phyloP scores from a whole-genome alignment of 805 yeast species.

The Yueomyces sp. region DNA sequence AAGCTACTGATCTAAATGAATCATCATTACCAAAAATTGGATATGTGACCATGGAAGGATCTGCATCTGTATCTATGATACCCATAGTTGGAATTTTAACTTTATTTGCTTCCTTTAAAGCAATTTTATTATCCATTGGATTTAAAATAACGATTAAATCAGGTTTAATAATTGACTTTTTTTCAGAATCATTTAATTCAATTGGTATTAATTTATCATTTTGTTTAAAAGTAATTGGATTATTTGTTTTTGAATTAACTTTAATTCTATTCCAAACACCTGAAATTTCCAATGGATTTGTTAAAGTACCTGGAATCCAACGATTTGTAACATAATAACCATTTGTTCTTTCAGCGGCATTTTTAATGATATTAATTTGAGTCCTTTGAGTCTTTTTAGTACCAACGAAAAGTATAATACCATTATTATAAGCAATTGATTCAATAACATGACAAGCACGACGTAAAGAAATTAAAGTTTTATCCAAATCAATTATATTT shows the following conservation, averaged over 20 bases:
- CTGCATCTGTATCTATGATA: conserved; percentile 85
- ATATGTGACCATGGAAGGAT: conserved; percentile 79
- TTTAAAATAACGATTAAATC: conserved; percentile 79
- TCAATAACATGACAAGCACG: conserved; percentile 78
- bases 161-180: conserved; percentile 57
- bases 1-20: conserved; percentile 64
- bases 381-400: conserved; percentile 71
- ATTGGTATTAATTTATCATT: conserved; percentile 17
- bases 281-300: conserved; percentile 63
- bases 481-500: conserved; percentile 80
- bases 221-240: conserved; percentile 30
- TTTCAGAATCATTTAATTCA: conserved; percentile 36
- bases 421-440: conserved; percentile 75
- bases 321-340: conserved; percentile 74
- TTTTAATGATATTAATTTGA: conserved; percentile 58
- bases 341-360: conserved; percentile 62
- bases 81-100: conserved; percentile 87
- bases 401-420: conserved; percentile 74
- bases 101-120: conserved; percentile 68
- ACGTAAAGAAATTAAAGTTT: conserved; percentile 61
- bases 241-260: conserved; percentile 45
- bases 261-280: conserved; percentile 52
- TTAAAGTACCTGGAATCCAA: conserved; percentile 93
- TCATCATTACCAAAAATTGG: conserved; percentile 97
- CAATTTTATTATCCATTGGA: conserved; percentile 74